Conservation (phyloP, 768 basidiomycete species). For the Lentinula sp. region DNA sequence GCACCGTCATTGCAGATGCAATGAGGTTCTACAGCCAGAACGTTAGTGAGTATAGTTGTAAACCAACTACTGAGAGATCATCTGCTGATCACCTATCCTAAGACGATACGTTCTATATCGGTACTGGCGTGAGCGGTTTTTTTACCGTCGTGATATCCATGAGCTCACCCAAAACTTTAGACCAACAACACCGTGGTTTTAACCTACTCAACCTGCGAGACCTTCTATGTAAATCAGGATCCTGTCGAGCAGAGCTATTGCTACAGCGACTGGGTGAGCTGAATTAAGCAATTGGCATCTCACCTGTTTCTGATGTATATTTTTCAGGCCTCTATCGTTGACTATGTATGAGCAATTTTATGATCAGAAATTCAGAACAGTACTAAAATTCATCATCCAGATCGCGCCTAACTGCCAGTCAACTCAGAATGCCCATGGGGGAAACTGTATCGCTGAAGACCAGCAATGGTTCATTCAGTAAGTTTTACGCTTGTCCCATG, state of each 20-base stretch:
- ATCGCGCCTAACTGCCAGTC: slow-evolving; percentile 39
- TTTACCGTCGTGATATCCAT: background rate
- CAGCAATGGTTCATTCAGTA: slow-evolving; percentile 46
- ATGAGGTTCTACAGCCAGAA: slow-evolving; percentile 41
- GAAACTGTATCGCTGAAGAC: slow-evolving; percentile 38
- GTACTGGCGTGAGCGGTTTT: slow-evolving; percentile 18
- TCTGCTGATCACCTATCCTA: background rate
- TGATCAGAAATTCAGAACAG: background rate
- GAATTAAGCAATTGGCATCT: background rate
- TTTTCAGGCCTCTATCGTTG: background rate
- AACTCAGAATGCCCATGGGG: slow-evolving; percentile 43
- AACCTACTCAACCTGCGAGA: slow-evolving; percentile 34
- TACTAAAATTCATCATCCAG: background rate
- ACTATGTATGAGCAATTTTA: background rate
- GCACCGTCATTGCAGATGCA: slow-evolving; percentile 42
- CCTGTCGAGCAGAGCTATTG: slow-evolving; percentile 32
- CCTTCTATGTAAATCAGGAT: slow-evolving; percentile 46
- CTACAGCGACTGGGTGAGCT: slow-evolving; percentile 38
- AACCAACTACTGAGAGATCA: background rate
- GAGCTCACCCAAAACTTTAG: background rate
- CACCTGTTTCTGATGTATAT: background rate
- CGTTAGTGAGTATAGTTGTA: slow-evolving; percentile 22
- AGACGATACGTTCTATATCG: slow-evolving; percentile 27
- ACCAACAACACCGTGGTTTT: slow-evolving; percentile 34
- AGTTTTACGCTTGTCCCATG: background rate